Evolutionary conservation across 805 yeast species (phyloP).

Genomic region (Grigorovia yakushimaensis): DNA sequence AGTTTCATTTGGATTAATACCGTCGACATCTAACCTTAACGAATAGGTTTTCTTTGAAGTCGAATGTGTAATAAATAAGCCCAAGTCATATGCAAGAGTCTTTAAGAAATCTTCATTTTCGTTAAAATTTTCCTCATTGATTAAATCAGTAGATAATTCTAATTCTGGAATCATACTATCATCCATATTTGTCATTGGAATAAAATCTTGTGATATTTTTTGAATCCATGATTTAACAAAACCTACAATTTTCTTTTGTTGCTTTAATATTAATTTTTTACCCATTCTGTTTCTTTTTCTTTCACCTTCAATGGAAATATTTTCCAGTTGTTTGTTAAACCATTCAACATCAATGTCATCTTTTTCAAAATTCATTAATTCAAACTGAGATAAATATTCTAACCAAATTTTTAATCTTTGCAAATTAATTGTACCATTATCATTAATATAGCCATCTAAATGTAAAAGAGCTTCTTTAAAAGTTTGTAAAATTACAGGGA

Average conservation of each 20-base stretch:
- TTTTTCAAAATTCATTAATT: slow-evolving; percentile 75
- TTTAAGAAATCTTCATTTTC: slow-evolving; percentile 52
- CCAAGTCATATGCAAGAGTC: slow-evolving; percentile 55
- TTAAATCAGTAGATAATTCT: slow-evolving; percentile 12
- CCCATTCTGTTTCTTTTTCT: slow-evolving; percentile 58
- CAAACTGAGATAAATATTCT: slow-evolving; percentile 65
- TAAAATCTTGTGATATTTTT: slow-evolving; percentile 21
- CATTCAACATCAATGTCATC: slow-evolving; percentile 79
- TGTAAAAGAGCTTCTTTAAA: slow-evolving; percentile 71
- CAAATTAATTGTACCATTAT: slow-evolving; percentile 72
- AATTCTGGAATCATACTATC: slow-evolving; percentile 34
- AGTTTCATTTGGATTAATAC: slow-evolving; percentile 56
- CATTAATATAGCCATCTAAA: slow-evolving; percentile 77
- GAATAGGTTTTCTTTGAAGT: slow-evolving; percentile 45
- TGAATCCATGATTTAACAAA: slow-evolving; percentile 39
- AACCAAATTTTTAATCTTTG: slow-evolving; percentile 67
- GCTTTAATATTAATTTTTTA: slow-evolving; percentile 52
- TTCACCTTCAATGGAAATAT: slow-evolving; percentile 64
- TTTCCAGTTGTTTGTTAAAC: slow-evolving; percentile 80
- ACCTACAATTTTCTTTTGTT: slow-evolving; percentile 68
- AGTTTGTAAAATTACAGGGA: slow-evolving; percentile 82
- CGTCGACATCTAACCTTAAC: slow-evolving; percentile 61
- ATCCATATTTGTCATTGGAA: slow-evolving; percentile 31
- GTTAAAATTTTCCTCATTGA: slow-evolving; percentile 29
- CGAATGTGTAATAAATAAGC: slow-evolving; percentile 57